These are phyloP conservation scores for Lupinus albus DNA, from an alignment of 306 rosid genomes.

Conservation along the genomic window DNA sequence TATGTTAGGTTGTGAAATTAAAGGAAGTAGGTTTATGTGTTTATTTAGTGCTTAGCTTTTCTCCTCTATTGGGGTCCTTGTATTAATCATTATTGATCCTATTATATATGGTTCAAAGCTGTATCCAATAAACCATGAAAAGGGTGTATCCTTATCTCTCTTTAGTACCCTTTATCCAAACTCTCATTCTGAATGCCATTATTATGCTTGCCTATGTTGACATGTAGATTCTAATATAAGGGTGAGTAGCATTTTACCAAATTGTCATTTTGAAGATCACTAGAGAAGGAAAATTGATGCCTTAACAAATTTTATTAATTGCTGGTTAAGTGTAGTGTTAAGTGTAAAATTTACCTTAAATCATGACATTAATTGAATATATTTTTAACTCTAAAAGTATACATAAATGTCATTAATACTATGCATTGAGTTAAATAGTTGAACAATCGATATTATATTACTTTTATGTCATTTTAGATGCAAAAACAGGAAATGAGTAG, in stretches of 20 bases:
- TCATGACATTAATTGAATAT: too few relatives aligned
- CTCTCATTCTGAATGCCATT: background rate
- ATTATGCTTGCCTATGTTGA: background rate
- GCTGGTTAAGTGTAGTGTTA: too few relatives aligned
- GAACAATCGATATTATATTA: too few relatives aligned
- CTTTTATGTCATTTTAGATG: too few relatives aligned
- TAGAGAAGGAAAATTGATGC: background rate
- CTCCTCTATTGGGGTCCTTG: too few relatives aligned
- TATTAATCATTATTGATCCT: too few relatives aligned
- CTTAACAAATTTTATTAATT: too few relatives aligned
- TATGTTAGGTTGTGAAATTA: slow-evolving; percentile 27
- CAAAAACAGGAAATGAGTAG: too few relatives aligned
- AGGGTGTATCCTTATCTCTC: slow-evolving; percentile 24
- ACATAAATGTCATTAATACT: too few relatives aligned
- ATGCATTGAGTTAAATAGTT: too few relatives aligned
- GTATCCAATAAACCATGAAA: slow-evolving; percentile 38
- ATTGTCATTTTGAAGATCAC: slow-evolving; percentile 11
- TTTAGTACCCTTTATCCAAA: background rate
- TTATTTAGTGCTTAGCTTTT: slow-evolving; percentile 42
- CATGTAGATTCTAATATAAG: slow-evolving; percentile 5
- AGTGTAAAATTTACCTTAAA: too few relatives aligned
- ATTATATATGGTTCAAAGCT: slow-evolving; percentile 37
- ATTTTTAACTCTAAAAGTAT: too few relatives aligned
- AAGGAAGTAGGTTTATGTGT: slow-evolving; percentile 42
- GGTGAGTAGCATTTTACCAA: background rate